Evolutionary conservation across 345 rosid genomes (phyloP).

Genomic region (Acer campestre): DNA sequence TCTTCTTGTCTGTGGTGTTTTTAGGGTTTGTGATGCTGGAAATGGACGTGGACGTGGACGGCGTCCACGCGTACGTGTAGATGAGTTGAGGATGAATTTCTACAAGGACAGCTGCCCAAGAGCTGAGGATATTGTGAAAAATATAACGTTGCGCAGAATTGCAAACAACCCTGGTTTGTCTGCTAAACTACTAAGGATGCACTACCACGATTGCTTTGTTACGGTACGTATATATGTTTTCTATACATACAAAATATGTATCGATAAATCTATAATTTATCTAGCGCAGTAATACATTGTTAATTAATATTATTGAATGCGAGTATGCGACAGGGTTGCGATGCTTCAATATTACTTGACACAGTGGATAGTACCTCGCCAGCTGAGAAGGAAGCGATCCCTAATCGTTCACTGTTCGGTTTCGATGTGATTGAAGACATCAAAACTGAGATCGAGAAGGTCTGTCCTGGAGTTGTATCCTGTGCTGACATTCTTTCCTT

Average conservation of each 20-base stretch:
- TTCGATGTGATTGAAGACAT: slow-evolving; percentile 65
- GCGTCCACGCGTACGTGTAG: neutral
- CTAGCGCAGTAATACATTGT: too few species aligned
- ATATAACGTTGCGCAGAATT: slow-evolving; percentile 32
- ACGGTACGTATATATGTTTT: slow-evolving; percentile 34
- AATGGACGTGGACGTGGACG: neutral
- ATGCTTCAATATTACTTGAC: slow-evolving; percentile 56
- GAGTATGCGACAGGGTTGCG: slow-evolving; percentile 48
- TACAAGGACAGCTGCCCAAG: slow-evolving; percentile 36
- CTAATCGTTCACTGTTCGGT: slow-evolving; percentile 47
- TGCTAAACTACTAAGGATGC: slow-evolving; percentile 55
- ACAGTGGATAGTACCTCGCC: slow-evolving; percentile 20
- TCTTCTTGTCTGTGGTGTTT: neutral
- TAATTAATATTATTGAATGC: too few species aligned
- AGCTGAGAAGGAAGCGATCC: slow-evolving; percentile 59
- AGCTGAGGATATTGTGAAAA: slow-evolving; percentile 40
- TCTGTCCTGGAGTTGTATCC: slow-evolving; percentile 51
- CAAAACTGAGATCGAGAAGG: slow-evolving; percentile 43
- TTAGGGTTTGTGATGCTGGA: neutral
- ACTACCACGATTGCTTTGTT: slow-evolving; percentile 71
- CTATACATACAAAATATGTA: too few species aligned
- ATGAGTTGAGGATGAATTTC: slow-evolving; percentile 22
- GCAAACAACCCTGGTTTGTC: slow-evolving; percentile 37
- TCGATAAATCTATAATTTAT: too few species aligned
- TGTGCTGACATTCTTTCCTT: slow-evolving; percentile 66